Percentiles rank a stretch among this genome's conserved stretches.
Evolutionary conservation across 345 rosid genomes (phyloP).

Genomic region (Euphorbia lathyris): DNA sequence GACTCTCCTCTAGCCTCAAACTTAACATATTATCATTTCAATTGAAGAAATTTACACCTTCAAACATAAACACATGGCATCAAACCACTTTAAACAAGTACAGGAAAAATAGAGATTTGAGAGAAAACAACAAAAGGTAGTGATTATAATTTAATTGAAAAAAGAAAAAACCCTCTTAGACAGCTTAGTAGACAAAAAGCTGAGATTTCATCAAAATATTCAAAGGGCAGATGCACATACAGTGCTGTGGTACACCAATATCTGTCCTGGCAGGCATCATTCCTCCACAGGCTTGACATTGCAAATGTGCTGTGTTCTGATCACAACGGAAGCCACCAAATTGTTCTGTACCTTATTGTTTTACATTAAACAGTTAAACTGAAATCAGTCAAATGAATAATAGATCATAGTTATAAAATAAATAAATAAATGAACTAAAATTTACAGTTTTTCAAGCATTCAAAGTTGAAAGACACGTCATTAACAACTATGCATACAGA

Average conservation of each 20-base stretch:
- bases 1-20: not conserved
- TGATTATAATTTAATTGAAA: not conserved
- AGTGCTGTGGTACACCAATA: conserved; percentile 63
- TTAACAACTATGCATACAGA: too few relatives aligned
- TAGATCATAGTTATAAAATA: not conserved
- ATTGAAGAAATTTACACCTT: conserved; percentile 1
- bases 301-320: conserved; percentile 57
- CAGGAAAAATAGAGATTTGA: not conserved
- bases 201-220: not conserved
- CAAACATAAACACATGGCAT: not conserved
- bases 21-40: not conserved
- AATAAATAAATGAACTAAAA: not conserved
- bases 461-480: conserved; percentile 6
- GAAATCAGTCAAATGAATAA: not conserved
- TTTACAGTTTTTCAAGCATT: not conserved
- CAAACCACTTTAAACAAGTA: not conserved
- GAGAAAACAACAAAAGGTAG: not conserved
- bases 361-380: conserved; percentile 18
- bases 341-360: conserved; percentile 42
- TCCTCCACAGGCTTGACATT: conserved; percentile 81
- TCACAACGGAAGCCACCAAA: conserved; percentile 63
- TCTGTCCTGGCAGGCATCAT: conserved; percentile 80
- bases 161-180: not conserved
- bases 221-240: conserved; percentile 38
- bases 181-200: not conserved